phyloP scores from a whole-genome alignment of 2,329 filamentous ascomycete species.

The Atkinsonella hypoxylon region DNA sequence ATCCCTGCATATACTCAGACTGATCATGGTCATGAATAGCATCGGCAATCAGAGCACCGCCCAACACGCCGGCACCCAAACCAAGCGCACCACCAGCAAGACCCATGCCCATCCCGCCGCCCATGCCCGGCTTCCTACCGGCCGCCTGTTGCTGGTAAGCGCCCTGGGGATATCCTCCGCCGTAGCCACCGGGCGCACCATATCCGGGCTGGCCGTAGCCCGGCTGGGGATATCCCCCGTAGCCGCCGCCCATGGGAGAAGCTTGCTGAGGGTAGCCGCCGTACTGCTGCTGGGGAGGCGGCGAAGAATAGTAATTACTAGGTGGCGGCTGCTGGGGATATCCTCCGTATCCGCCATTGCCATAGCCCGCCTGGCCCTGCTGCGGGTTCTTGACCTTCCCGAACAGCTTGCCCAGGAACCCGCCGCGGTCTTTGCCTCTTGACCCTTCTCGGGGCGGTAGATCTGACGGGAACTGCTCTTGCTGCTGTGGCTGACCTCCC shows the following conservation, averaged over 20 bases:
- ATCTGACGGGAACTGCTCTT: slow-evolving; percentile 22
- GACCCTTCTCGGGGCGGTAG: slow-evolving; percentile 29
- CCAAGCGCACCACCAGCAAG: slow-evolving; percentile 65
- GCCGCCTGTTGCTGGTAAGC: slow-evolving; percentile 23
- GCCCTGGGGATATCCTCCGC: slow-evolving; percentile 11
- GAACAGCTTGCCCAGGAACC: slow-evolving; percentile 39
- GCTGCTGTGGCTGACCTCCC: slow-evolving; percentile 14
- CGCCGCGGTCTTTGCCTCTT: slow-evolving; percentile 27
- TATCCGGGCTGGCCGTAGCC: slow-evolving; percentile 17
- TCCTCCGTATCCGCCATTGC: background rate
- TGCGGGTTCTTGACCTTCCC: slow-evolving; percentile 27
- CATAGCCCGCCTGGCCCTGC: slow-evolving; percentile 14
- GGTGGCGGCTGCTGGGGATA: slow-evolving; percentile 6
- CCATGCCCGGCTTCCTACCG: slow-evolving; percentile 29
- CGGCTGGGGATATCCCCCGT: slow-evolving; percentile 6
- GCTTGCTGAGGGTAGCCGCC: slow-evolving; percentile 8
- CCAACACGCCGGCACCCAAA: slow-evolving; percentile 68
- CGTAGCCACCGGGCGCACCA: slow-evolving; percentile 19
- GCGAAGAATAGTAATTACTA: too few relatives aligned
- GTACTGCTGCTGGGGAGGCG: slow-evolving; percentile 4
- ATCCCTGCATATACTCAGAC: slow-evolving; percentile 39
- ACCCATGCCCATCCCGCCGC: slow-evolving; percentile 39
- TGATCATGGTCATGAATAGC: slow-evolving; percentile 52
- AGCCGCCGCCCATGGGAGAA: background rate
- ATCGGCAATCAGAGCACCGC: slow-evolving; percentile 59